Base-by-base conservation (phyloP, 495 filamentous ascomycete genomes). In the Umbilicaria muhlenbergii region DNA sequence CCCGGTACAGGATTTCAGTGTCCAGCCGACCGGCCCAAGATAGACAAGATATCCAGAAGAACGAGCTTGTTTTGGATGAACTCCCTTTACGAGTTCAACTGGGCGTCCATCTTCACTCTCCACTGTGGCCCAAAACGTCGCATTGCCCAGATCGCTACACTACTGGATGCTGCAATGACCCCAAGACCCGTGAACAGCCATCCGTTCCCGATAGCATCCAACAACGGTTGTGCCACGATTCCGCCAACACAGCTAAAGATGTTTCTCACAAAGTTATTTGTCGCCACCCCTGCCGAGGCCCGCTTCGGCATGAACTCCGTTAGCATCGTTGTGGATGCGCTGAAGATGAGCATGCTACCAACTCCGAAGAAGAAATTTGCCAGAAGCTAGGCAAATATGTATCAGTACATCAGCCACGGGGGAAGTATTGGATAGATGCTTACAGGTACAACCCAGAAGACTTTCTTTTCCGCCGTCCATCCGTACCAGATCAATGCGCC, bases 291-390 rank as follows among this genome's bases (percentile, higher is more conserved):
- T 3, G 70, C 67, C 11, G 74, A 80, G 6, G 80, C 79, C 37
- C 71, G 69, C 18, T 72, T 67, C 0, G 89, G 86, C 74, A 95
- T 81, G 61, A 96, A 93, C 56, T 96, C 89, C 0, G 83, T 87
- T 45, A 88, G 62, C 81, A 91, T 86, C 1, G 83, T 88, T 6
- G 81, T 88, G 0, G 73, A 68, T 44, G 77, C 72, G 21, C 72
- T 68, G 59, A 96, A 94, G 17, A 94, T 82, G 13, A 96, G 66
- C 89, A 96, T 95, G 38, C 71, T 78, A 5, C 86, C 86, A 35
- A 86, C 56, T 13, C 89, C 89, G 56, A 94, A 94, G 58, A 83
- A 83, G 61, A 93, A 88, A 45, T 86, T 91, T 4, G 83, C 81
- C 28, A 91, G 74, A 63, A 81, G 69, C 63, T 4, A 39, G 41